A percentile compares a stretch with the other conserved stretches of the same genome.
phyloP scores from a whole-genome alignment of 2,329 filamentous ascomycete species.

The Salinomyces thailandicus region DNA sequence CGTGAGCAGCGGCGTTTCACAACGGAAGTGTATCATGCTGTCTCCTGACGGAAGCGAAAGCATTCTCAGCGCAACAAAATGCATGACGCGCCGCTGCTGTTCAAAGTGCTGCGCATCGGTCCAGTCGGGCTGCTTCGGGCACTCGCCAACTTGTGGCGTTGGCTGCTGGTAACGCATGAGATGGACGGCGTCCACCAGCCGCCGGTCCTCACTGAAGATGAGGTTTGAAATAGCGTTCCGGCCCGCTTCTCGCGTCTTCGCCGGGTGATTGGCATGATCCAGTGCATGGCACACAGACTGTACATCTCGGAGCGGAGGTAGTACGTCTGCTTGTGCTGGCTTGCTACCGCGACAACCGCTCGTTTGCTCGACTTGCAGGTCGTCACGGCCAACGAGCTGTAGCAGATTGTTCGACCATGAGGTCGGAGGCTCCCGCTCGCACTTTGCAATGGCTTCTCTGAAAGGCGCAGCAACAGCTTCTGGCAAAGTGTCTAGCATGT shows the following conservation, averaged over 20 bases:
- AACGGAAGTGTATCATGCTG: constrained; percentile 77
- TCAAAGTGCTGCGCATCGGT: constrained; percentile 81
- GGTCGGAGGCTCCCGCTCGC: constrained; percentile 69
- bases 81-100: constrained; percentile 81
- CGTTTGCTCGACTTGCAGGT: constrained; percentile 41
- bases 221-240: constrained; percentile 65
- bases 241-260: constrained; percentile 74
- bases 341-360: not conserved
- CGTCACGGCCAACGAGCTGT: constrained; percentile 67
- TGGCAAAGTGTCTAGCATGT: constrained; percentile 70
- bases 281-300: constrained; percentile 62
- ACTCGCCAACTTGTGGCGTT: constrained; percentile 66
- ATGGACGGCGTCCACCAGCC: constrained; percentile 73
- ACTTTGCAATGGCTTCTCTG: constrained; percentile 73
- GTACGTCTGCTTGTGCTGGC: not conserved
- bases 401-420: constrained; percentile 64
- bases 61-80: constrained; percentile 75
- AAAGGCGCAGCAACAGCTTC: constrained; percentile 73
- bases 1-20: constrained; percentile 77
- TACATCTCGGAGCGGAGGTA: constrained; percentile 51
- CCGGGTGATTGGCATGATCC: constrained; percentile 51
- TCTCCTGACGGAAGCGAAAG: constrained; percentile 80
- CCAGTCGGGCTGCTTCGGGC: constrained; percentile 64
- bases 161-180: constrained; percentile 78
- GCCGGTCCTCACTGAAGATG: constrained; percentile 84